Conservation (phyloP, 164 flowering plant species). For the Annona squamosa region DNA sequence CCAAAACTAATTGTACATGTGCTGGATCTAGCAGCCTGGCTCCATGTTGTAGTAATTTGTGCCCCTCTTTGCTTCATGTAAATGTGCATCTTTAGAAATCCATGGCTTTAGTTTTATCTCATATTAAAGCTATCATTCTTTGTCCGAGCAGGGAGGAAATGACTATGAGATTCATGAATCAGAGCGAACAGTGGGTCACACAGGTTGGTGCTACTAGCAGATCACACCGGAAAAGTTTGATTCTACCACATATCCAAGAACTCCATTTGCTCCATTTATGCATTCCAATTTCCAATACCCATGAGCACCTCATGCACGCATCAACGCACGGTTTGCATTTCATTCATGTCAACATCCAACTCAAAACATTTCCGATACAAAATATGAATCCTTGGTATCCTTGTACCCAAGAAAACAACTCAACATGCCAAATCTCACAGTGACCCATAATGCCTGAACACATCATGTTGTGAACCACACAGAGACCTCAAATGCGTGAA, state of each 20-base stretch:
- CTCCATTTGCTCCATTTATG: background rate
- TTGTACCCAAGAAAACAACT: no score
- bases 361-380: no score
- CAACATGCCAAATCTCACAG: no score
- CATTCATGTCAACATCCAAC: no score
- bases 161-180: conserved; percentile 88
- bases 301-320: background rate
- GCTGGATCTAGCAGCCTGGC: background rate
- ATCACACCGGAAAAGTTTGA: background rate
- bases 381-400: no score
- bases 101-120: background rate
- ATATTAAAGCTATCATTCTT: background rate
- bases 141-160: conserved; percentile 81
- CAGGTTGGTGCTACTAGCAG: conserved; percentile 48
- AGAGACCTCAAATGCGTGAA: no score
- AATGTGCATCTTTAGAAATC: background rate
- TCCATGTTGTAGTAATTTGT: background rate
- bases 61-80: background rate
- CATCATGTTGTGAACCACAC: no score
- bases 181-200: conserved; percentile 79
- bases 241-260: background rate
- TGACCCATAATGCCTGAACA: no score
- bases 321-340: background rate
- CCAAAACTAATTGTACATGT: no score
- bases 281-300: background rate